Evolutionary conservation across 768 basidiomycete genomes (phyloP).

Genomic region (Polyporus arcularius): DNA sequence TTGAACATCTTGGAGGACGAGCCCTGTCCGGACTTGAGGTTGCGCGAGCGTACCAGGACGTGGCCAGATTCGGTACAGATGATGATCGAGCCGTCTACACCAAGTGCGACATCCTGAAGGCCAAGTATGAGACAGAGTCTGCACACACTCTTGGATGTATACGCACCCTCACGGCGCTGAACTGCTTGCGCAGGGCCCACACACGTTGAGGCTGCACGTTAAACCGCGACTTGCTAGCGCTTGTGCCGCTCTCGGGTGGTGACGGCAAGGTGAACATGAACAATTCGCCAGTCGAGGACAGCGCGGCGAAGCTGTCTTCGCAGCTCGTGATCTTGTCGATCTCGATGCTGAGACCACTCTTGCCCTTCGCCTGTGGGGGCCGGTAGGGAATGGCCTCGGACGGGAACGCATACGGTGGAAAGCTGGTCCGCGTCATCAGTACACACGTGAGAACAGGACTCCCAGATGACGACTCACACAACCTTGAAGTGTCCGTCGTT

Average conservation of each 20-base stretch:
- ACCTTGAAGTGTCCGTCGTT: slow-evolving; percentile 77
- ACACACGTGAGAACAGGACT: background rate
- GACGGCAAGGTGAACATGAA: slow-evolving; percentile 70
- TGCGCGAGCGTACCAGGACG: slow-evolving; percentile 79
- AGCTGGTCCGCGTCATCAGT: slow-evolving; percentile 43
- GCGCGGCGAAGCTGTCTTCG: slow-evolving; percentile 79
- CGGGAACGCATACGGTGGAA: slow-evolving; percentile 77
- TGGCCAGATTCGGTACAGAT: slow-evolving; percentile 95
- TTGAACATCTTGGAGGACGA: slow-evolving; percentile 56
- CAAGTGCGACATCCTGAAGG: slow-evolving; percentile 80
- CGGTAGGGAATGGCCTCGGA: slow-evolving; percentile 76
- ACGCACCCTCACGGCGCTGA: slow-evolving; percentile 76
- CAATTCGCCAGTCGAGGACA: slow-evolving; percentile 87
- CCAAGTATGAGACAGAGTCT: background rate
- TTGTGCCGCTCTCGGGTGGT: slow-evolving; percentile 29
- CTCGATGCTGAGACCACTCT: slow-evolving; percentile 67
- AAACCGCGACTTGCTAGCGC: slow-evolving; percentile 28
- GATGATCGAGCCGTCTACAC: slow-evolving; percentile 84
- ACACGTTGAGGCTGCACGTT: slow-evolving; percentile 81
- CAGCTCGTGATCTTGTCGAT: slow-evolving; percentile 81
- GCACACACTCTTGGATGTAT: background rate
- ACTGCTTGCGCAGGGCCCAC: slow-evolving; percentile 87
- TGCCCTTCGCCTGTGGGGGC: slow-evolving; percentile 73
- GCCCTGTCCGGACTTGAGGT: slow-evolving; percentile 25
- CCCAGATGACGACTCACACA: slow-evolving; percentile 44